Conservation (phyloP, 129 eudicot species). For the Flaveria bidentis region DNA sequence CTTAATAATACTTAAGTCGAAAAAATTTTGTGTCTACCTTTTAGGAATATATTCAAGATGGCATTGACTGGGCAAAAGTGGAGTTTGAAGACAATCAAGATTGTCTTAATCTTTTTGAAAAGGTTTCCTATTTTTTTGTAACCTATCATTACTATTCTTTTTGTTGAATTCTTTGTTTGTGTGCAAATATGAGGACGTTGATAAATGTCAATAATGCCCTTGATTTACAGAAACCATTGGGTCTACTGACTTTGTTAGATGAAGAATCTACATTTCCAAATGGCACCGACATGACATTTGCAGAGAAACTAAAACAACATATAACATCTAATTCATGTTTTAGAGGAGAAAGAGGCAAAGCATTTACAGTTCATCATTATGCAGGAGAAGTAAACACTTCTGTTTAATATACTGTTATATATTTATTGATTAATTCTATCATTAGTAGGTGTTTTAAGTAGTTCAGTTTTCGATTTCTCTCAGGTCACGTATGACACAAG, state of each 20-base stretch:
- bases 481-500: conserved; percentile 60
- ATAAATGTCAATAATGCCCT: background rate
- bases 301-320: conserved; percentile 81
- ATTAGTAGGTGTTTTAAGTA: background rate
- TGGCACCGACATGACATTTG: conserved; percentile 85
- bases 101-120: conserved; percentile 83
- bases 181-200: background rate
- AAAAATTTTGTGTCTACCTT: conserved; percentile 3
- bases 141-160: background rate
- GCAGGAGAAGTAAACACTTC: conserved; percentile 80
- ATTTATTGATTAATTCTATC: background rate
- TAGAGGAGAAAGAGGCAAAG: conserved; percentile 83
- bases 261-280: conserved; percentile 95
- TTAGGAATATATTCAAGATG: conserved; percentile 96
- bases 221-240: conserved; percentile 81
- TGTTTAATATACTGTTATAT: background rate
- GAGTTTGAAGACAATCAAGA: conserved; percentile 95
- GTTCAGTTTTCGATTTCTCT: conserved; percentile 2
- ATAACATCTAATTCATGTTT: conserved; percentile 62
- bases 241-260: conserved; percentile 72
- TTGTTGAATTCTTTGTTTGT: background rate
- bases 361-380: conserved; percentile 81
- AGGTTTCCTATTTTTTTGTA: conserved; percentile 42
- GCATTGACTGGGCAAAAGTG: conserved; percentile 90
- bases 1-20: background rate